These are phyloP conservation scores for Hypoxylon fuscum DNA, from an alignment of 495 filamentous ascomycete species.

Conservation along the genomic window DNA sequence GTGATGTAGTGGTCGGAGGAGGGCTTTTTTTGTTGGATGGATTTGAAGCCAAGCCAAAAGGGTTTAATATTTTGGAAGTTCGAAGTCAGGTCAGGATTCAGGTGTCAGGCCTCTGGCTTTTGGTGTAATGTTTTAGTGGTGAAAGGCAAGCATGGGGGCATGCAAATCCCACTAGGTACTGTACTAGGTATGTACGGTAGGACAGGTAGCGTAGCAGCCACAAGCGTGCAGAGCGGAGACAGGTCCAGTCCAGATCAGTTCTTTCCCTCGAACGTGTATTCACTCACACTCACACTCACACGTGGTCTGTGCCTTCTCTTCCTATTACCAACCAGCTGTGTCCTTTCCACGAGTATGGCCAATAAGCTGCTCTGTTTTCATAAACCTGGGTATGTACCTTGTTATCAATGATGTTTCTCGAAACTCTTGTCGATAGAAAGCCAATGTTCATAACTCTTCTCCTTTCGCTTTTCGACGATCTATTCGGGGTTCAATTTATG, in stretches of 20 bases:
- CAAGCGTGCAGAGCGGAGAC: slow-evolving; percentile 27
- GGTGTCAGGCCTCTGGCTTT: slow-evolving; percentile 31
- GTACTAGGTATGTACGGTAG: slow-evolving; percentile 9
- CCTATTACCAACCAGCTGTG: too few relatives aligned
- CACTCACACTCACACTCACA: slow-evolving; percentile 16
- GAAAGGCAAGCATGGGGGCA: background rate
- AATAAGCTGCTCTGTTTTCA: too few relatives aligned
- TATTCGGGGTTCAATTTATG: too few relatives aligned
- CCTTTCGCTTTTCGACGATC: too few relatives aligned
- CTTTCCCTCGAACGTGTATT: slow-evolving; percentile 18
- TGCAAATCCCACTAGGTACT: background rate
- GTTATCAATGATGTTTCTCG: too few relatives aligned
- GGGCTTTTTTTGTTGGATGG: slow-evolving; percentile 40
- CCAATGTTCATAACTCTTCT: too few relatives aligned
- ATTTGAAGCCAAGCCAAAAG: slow-evolving; percentile 44
- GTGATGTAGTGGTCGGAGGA: slow-evolving; percentile 41
- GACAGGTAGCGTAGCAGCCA: slow-evolving; percentile 29
- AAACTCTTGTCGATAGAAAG: too few relatives aligned
- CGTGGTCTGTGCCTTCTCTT: slow-evolving; percentile 19
- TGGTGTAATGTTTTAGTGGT: slow-evolving; percentile 5
- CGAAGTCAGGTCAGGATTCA: slow-evolving; percentile 40
- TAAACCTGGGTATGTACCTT: too few relatives aligned
- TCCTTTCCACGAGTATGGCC: too few relatives aligned
- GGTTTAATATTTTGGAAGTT: slow-evolving; percentile 42
- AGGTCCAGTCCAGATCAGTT: slow-evolving; percentile 30